Conservation (phyloP, 208 protist species). For the Acanthamoeba lenticulata region DNA sequence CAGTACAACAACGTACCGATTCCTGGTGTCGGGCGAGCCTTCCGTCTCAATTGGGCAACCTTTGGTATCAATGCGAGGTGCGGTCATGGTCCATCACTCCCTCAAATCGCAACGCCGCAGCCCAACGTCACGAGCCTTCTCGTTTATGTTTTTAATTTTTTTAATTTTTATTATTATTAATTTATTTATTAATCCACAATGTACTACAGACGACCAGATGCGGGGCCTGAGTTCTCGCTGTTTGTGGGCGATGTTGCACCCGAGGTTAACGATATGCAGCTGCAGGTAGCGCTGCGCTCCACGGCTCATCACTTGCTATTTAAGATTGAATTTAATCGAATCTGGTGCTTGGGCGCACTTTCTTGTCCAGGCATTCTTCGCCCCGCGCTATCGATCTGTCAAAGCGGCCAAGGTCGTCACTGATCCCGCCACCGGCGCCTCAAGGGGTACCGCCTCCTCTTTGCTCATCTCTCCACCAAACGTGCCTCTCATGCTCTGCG, state of each 20-base stretch:
- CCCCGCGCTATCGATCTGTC: not conserved
- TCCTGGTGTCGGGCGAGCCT: not conserved
- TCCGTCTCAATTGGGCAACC: not conserved
- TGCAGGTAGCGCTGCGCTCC: not conserved
- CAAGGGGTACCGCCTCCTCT: not conserved
- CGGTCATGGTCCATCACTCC: not conserved
- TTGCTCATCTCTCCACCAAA: not conserved
- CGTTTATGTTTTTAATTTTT: not conserved
- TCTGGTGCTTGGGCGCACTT: no score
- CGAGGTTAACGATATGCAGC: not conserved
- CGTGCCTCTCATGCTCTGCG: not conserved
- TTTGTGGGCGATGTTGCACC: conserved; percentile 5
- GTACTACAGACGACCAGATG: not conserved
- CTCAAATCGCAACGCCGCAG: not conserved
- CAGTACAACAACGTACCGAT: conserved; percentile 1
- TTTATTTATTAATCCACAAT: not conserved
- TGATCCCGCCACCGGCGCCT: not conserved
- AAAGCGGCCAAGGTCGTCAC: not conserved
- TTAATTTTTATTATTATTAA: not conserved
- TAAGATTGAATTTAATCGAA: no score
- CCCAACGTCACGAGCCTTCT: no score
- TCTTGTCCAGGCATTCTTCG: not conserved
- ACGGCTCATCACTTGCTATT: no score
- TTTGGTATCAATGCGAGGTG: not conserved
- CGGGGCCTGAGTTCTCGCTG: not conserved